Percentiles rank a stretch among this genome's conserved stretches.
Conservation (phyloP, 202 grass and related monocot species). For the Saccharum hybrid region DNA sequence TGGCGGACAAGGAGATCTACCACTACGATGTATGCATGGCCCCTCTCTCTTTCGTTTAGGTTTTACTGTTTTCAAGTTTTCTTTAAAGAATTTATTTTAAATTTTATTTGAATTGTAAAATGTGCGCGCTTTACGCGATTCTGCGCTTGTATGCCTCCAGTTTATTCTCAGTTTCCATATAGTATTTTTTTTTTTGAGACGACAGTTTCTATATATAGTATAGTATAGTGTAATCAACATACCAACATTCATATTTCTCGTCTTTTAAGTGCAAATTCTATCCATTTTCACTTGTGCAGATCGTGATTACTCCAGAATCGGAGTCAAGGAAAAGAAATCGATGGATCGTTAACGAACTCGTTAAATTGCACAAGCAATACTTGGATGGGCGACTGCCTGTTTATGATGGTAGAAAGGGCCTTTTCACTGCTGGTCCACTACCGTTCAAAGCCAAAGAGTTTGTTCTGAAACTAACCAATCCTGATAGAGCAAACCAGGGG, state of each 20-base stretch:
- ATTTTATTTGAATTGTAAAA: neutral
- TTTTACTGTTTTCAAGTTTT: neutral
- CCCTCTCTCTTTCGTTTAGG: neutral
- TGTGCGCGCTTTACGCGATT: neutral
- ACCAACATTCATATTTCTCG: neutral
- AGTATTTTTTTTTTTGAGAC: too few relatives aligned
- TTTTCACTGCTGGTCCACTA: constrained; percentile 63
- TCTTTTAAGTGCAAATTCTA: too few relatives aligned
- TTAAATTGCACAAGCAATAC: constrained; percentile 42
- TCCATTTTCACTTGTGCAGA: constrained; percentile 14
- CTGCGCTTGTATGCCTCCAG: neutral
- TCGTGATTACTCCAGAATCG: constrained; percentile 55
- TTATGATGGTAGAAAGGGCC: constrained; percentile 68
- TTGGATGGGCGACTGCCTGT: constrained; percentile 56
- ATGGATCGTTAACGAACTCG: constrained; percentile 52
- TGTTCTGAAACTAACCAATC: constrained; percentile 50
- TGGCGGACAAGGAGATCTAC: constrained; percentile 50
- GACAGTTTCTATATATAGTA: too few relatives aligned
- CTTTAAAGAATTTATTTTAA: neutral
- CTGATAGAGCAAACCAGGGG: constrained; percentile 38
- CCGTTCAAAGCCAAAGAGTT: constrained; percentile 63
- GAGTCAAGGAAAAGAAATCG: constrained; percentile 51
- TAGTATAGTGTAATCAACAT: too few relatives aligned
- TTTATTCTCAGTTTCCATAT: neutral
- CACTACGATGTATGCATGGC: constrained; percentile 29